phyloP scores from a whole-genome alignment of 495 filamentous ascomycete genomes.

The Penicillium macrosclerotiorum region DNA sequence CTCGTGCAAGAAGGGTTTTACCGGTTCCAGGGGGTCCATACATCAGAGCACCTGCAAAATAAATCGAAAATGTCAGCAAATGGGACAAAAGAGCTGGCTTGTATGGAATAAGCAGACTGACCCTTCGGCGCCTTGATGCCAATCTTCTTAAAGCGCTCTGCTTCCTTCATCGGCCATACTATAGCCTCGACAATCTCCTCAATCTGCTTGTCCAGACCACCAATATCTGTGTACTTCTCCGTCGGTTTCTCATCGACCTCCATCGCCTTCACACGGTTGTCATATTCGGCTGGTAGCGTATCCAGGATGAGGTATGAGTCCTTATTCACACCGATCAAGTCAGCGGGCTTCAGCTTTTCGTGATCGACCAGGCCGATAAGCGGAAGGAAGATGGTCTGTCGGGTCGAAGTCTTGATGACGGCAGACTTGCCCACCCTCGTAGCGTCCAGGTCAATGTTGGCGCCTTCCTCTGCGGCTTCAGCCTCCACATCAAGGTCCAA shows the following conservation, averaged over 20 bases:
- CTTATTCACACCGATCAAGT: constrained; percentile 98
- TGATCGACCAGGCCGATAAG: constrained; percentile 97
- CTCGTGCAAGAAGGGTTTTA: constrained; percentile 95
- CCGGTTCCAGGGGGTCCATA: constrained; percentile 96
- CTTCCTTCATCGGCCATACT: constrained; percentile 99
- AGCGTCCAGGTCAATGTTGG: constrained; percentile 97
- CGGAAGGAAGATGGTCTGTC: constrained; percentile 98
- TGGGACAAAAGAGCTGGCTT: neutral
- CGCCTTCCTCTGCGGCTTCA: constrained; percentile 93
- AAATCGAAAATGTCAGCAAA: constrained; percentile 15
- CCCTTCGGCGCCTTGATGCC: constrained; percentile 99
- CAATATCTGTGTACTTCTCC: constrained; percentile 98
- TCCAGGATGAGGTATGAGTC: constrained; percentile 99
- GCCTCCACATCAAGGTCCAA: constrained; percentile 94
- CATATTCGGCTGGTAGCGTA: constrained; percentile 97
- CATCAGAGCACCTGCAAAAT: constrained; percentile 82
- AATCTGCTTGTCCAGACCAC: constrained; percentile 97
- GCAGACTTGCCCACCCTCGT: constrained; percentile 96
- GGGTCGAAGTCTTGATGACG: constrained; percentile 99
- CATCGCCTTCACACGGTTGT: constrained; percentile 99
- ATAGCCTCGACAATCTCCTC: constrained; percentile 99
- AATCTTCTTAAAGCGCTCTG: constrained; percentile 98
- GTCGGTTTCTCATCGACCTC: constrained; percentile 99
- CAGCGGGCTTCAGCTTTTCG: constrained; percentile 85
- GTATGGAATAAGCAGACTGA: constrained; percentile 46